These are phyloP conservation scores for Malus orientalis DNA, from an alignment of 306 rosid genomes.

Conservation along the genomic window DNA sequence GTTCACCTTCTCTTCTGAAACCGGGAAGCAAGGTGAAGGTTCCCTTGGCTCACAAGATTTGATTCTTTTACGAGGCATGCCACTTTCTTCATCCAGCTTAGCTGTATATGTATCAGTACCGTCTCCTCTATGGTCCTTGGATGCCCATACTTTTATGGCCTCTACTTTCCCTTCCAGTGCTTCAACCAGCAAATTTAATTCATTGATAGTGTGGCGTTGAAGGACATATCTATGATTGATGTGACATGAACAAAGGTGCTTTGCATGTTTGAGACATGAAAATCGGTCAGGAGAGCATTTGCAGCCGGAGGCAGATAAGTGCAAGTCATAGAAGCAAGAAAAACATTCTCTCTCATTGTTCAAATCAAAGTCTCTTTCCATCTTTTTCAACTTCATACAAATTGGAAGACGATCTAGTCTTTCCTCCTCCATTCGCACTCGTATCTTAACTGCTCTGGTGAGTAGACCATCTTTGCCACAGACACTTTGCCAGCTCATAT, in stretches of 20 bases:
- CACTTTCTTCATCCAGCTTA: constrained; percentile 30
- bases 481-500: constrained; percentile 43
- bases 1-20: constrained; percentile 38
- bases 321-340: constrained; percentile 82
- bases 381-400: constrained; percentile 49
- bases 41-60: constrained; percentile 24
- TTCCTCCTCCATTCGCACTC: constrained; percentile 68
- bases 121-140: constrained; percentile 18
- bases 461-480: constrained; percentile 86
- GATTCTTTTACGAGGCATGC: neutral
- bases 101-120: constrained; percentile 13
- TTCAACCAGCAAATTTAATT: constrained; percentile 48
- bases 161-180: constrained; percentile 59
- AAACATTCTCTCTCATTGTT: constrained; percentile 75
- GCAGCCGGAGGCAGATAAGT: constrained; percentile 70
- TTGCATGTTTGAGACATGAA: constrained; percentile 76
- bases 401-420: constrained; percentile 56
- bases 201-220: constrained; percentile 42
- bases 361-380: constrained; percentile 62
- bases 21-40: constrained; percentile 24
- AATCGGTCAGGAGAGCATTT: constrained; percentile 66
- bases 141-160: constrained; percentile 42
- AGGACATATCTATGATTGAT: constrained; percentile 46
- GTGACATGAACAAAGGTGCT: constrained; percentile 56
- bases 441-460: constrained; percentile 61